Evolutionary conservation across 2,329 filamentous ascomycete genomes (phyloP), one percentile per base, ranked within the genome.

Genomic region (Drechslerella dactyloides): DNA sequence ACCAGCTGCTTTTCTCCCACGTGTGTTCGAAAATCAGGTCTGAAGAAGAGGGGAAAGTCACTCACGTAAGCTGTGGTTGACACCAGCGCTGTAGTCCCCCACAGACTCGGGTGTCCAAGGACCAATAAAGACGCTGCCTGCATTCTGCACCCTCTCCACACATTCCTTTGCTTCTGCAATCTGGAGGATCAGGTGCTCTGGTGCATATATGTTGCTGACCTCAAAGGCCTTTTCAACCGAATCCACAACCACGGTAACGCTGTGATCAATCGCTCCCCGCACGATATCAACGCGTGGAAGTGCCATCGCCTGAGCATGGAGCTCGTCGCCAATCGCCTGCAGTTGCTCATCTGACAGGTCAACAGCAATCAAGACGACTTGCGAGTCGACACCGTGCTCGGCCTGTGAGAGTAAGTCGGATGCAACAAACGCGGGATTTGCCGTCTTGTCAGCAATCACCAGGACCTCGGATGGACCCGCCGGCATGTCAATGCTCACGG

Each of bases 21-120:
- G 48, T 61, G 48, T 68, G 21, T 59, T 42, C 17, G 33, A 40
- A 17, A 35, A 17, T n/a, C 54, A 21, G 17, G 40, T 48, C 19
- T 17, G 35, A 23, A 15, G 48, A 44, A 19, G 35, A 23, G 65
- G 37, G 68, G 44, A 50, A 21, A 23, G 6, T 55, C 40, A 89
- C 91, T 86, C 89, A 96, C 92, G 94, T 75, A 99, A 83, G 68
- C 91, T 96, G 83, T 99, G 94, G 80, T 99, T 99, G 46, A 99
- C 94, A 78, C 94, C 94, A 59, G 94, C 94, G 74, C 92, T 96
- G 82, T 99, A 99, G 80, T 99, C 94, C 51, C 94, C 94, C 1
- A 99, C 94, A 79, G 91, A 96, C 82, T 99, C 94, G 4, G 94
- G 94, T 0, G 94, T 97, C 94, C 94, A 99, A 75, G 90, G 85